phyloP scores from a whole-genome alignment of 2,329 filamentous ascomycete genomes.

The Clonostachys solani region DNA sequence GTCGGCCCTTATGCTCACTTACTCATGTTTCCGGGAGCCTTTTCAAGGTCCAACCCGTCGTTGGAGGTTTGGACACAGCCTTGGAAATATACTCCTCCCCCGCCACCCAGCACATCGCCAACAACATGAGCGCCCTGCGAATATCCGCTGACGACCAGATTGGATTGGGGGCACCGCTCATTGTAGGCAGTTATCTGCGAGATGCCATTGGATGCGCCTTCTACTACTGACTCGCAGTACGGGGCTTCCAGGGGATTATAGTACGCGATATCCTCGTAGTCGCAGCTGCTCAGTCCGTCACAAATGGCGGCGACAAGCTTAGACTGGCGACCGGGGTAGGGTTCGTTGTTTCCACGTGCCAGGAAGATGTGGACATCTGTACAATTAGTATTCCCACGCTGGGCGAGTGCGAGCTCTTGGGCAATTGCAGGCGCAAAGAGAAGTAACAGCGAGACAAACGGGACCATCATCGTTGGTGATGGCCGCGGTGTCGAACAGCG shows the following conservation, averaged over 20 bases:
- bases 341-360: slow-evolving; percentile 19
- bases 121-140: slow-evolving; percentile 33
- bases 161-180: slow-evolving; percentile 29
- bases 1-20: slow-evolving; percentile 6
- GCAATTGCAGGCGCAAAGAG: too few species aligned
- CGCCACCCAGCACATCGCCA: slow-evolving; percentile 26
- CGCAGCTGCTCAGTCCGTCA: slow-evolving; percentile 15
- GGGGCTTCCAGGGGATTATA: slow-evolving; percentile 17
- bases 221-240: slow-evolving; percentile 29
- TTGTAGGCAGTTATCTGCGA: slow-evolving; percentile 31
- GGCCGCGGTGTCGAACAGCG: too few species aligned
- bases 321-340: slow-evolving; percentile 20
- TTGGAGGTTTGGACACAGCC: slow-evolving; percentile 16
- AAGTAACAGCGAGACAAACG: too few species aligned
- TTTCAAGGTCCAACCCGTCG: slow-evolving; percentile 15
- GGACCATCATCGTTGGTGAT: too few species aligned
- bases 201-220: slow-evolving; percentile 25
- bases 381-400: slow-evolving; percentile 6
- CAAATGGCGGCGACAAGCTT: slow-evolving; percentile 18
- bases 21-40: slow-evolving; percentile 24
- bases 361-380: slow-evolving; percentile 20
- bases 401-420: too few species aligned
- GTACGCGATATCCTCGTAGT: slow-evolving; percentile 24
- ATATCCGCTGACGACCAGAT: slow-evolving; percentile 34
- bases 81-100: slow-evolving; percentile 24